Evolutionary conservation across 176 grass and related monocot species (phyloP), one percentile per base, ranked within the genome.

Genomic region (Eragrostis nindensis): DNA sequence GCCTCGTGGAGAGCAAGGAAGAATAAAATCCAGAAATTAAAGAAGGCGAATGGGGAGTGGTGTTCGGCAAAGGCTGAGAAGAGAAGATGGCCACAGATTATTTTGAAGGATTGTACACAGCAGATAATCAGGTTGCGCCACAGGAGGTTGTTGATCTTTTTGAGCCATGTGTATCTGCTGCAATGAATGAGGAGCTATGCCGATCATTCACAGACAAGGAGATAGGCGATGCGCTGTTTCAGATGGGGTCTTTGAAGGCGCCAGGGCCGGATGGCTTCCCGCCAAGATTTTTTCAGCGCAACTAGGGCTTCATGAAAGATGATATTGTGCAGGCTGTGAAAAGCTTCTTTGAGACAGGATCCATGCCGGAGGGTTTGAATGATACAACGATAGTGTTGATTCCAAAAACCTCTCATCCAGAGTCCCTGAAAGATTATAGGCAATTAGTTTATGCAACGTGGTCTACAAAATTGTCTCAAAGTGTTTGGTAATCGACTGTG

Each of bases 11-110:
- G 27, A 0, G 26, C 26, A 0, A 30, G 61, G 1, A 63, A 36
- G 4, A 63, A 30, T 17, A 15, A 7, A 2, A 63, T 63, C 0
- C 16, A 8, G 5, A 63, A 17, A 27, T 2, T 63, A 1, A 63
- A 36, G 3, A 2, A 17, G 0, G 27, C 7, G 0, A 5, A 36
- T 17, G 61, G 61, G 2, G 0, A 0, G 0, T 36, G 26, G 27
- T 2, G 13, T 3, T 0, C 29, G 0, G 0, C 1, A 0, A 4
- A 36, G 1, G 1, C 0, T 1, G 61, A 17, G 1, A 2, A 36
- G 1, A 27, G 1, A 8, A 2, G 0, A 6, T 16, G 4, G 2
- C 61, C 0, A 1, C 0, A 0, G 8, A 63, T 0, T 63, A 7
- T 17, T 63, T 63, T 17, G 0, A 7, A 7, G 5, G 6, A 0